Evolutionary conservation across 2,329 filamentous ascomycete genomes (phyloP).

Genomic region (Colletotrichum liriopes): DNA sequence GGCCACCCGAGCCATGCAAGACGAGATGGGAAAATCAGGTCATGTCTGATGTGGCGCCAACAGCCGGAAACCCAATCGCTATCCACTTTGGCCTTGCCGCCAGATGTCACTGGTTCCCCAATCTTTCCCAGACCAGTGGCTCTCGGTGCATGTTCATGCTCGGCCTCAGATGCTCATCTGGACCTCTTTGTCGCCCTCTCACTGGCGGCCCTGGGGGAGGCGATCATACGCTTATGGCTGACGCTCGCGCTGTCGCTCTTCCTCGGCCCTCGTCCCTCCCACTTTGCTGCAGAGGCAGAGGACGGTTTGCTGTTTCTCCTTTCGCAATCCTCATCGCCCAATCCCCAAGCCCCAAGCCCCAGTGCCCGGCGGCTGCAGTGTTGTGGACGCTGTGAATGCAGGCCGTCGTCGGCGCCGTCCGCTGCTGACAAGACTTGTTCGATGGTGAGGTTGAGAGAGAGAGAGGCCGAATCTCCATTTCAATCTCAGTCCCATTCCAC

Average conservation of each 20-base stretch:
- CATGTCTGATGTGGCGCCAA: slow-evolving; percentile 38
- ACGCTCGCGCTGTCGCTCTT: not conserved
- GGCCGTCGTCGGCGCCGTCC: not conserved
- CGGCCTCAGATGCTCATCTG: slow-evolving; percentile 5
- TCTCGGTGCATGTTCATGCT: slow-evolving; percentile 9
- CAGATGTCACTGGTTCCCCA: slow-evolving; percentile 4
- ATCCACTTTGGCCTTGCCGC: not conserved
- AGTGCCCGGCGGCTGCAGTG: not conserved
- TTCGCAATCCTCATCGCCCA: not conserved
- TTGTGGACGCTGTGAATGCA: not conserved
- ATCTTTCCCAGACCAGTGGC: slow-evolving; percentile 27
- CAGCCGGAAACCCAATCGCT: slow-evolving; percentile 10
- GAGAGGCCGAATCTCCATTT: not conserved
- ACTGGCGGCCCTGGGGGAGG: not conserved
- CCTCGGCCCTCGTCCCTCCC: not conserved
- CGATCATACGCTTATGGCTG: not conserved
- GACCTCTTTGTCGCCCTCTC: slow-evolving; percentile 11
- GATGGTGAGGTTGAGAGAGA: not conserved
- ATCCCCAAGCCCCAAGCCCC: not conserved
- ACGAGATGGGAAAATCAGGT: slow-evolving; percentile 25
- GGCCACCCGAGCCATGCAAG: slow-evolving; percentile 16
- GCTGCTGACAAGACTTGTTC: not conserved
- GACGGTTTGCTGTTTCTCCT: not conserved
- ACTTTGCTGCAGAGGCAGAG: not conserved
- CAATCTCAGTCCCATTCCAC: not conserved